Evolutionary conservation across 2,329 filamentous ascomycete genomes (phyloP).

Genomic region (Colletotrichum gloeosporioides): DNA sequence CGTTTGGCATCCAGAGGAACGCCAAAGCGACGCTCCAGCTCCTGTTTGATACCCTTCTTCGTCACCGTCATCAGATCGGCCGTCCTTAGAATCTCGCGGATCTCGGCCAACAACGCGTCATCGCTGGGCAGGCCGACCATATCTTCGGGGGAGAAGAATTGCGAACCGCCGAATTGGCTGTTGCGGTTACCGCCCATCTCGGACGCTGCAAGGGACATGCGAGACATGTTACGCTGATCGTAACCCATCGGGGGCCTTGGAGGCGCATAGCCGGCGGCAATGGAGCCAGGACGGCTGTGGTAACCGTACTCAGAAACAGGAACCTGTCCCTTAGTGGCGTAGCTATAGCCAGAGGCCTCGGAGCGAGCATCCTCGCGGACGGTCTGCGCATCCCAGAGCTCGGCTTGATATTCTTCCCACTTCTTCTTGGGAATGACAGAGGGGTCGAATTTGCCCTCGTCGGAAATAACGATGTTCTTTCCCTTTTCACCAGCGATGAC

Average conservation of each 20-base stretch:
- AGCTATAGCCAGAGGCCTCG: conserved; percentile 92
- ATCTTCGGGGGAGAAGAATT: conserved; percentile 68
- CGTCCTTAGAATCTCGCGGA: conserved; percentile 88
- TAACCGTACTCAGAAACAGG: conserved; percentile 74
- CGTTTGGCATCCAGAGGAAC: conserved; percentile 86
- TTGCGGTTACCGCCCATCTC: conserved; percentile 66
- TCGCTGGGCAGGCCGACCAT: conserved; percentile 82
- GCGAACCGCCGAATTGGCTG: conserved; percentile 65
- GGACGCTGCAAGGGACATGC: conserved; percentile 81
- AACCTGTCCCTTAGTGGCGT: conserved; percentile 79
- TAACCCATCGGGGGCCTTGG: conserved; percentile 59
- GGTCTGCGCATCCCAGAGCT: conserved; percentile 95
- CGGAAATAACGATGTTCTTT: conserved; percentile 89
- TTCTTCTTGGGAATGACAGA: conserved; percentile 93
- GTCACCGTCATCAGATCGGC: conserved; percentile 97
- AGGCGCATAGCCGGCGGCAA: conserved; percentile 41
- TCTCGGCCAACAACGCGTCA: conserved; percentile 90
- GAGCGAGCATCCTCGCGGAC: conserved; percentile 82
- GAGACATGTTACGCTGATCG: conserved; percentile 55
- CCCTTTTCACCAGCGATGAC: conserved; percentile 94
- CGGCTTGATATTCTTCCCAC: conserved; percentile 98
- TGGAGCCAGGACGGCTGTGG: conserved; percentile 64
- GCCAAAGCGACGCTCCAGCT: conserved; percentile 90
- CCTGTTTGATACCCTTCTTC: conserved; percentile 96
- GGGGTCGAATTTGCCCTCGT: conserved; percentile 98